phyloP scores from a whole-genome alignment of 139 green algal species.

The Astrephomene gubernaculifera region DNA sequence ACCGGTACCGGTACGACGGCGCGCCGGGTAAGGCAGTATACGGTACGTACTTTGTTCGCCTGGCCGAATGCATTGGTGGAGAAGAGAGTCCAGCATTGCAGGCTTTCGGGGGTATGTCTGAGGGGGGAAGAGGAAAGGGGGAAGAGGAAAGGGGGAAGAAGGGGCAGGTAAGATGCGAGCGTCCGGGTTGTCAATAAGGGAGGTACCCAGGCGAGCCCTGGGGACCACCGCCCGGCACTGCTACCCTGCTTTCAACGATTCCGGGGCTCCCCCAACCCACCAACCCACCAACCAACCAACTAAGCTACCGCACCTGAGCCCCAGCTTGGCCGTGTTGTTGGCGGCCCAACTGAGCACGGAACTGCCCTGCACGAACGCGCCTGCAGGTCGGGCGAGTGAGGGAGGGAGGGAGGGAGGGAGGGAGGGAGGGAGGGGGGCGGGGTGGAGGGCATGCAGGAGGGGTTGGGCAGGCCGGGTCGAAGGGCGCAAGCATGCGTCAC shows the following conservation, averaged over 20 bases:
- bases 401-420: background rate
- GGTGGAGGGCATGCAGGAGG: background rate
- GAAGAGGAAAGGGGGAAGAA: too few species aligned
- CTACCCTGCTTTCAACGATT: background rate
- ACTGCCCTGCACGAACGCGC: conserved; percentile 69
- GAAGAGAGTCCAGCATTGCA: conserved; percentile 87
- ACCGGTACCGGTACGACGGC: too few species aligned
- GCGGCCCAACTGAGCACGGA: conserved; percentile 67
- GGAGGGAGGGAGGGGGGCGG: background rate
- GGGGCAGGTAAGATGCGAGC: too few species aligned
- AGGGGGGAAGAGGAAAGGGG: too few species aligned
- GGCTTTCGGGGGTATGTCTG: conserved; percentile 6
- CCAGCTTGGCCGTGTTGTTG: conserved; percentile 87
- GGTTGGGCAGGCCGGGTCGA: too few species aligned
- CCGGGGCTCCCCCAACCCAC: background rate
- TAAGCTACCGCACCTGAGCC: conserved; percentile 20
- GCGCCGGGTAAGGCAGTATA: too few species aligned
- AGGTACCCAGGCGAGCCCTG: too few species aligned
- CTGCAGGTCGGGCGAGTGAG: background rate
- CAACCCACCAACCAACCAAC: too few species aligned
- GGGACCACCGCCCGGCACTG: background rate
- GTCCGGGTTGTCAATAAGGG: too few species aligned
- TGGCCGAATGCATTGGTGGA: conserved; percentile 77
- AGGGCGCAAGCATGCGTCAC: too few species aligned
- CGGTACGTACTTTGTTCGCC: conserved; percentile 61